phyloP scores from a whole-genome alignment of 257 asterid genomes.

The Leptodermis oblonga region DNA sequence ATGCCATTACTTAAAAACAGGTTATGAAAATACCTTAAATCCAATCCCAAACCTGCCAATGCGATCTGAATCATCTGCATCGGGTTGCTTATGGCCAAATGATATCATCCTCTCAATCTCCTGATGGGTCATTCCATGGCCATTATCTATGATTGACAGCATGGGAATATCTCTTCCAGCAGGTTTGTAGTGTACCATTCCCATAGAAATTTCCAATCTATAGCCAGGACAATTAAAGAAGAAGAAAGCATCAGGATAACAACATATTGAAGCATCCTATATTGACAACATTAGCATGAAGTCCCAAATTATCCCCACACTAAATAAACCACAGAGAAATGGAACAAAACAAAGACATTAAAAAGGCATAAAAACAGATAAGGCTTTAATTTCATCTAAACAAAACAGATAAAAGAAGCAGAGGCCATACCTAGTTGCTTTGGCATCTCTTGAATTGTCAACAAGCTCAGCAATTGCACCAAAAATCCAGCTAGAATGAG shows the following conservation, averaged over 20 bases:
- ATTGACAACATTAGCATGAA: too few relatives aligned
- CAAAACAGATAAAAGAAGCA: constrained; percentile 13
- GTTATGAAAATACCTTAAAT: constrained; percentile 49
- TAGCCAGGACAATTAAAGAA: constrained; percentile 18
- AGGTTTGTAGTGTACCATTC: constrained; percentile 36
- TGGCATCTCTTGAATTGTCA: constrained; percentile 82
- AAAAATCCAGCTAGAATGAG: constrained; percentile 82
- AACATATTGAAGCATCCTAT: background rate
- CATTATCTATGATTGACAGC: constrained; percentile 70
- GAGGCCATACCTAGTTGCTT: constrained; percentile 56
- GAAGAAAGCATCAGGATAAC: constrained; percentile 1
- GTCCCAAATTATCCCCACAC: background rate
- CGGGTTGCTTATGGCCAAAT: constrained; percentile 65
- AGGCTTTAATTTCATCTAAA: background rate
- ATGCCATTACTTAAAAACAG: background rate
- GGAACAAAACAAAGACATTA: constrained; percentile 5
- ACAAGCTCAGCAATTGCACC: constrained; percentile 89
- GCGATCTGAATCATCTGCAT: constrained; percentile 43
- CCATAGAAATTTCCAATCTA: constrained; percentile 58
- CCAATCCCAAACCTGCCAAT: constrained; percentile 84
- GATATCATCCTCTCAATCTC: constrained; percentile 61
- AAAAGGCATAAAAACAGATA: background rate
- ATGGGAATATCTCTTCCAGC: constrained; percentile 54
- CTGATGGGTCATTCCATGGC: constrained; percentile 67
- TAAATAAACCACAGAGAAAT: background rate